Conservation (phyloP, 2,329 filamentous ascomycete genomes). For the Didymella lethalis region DNA sequence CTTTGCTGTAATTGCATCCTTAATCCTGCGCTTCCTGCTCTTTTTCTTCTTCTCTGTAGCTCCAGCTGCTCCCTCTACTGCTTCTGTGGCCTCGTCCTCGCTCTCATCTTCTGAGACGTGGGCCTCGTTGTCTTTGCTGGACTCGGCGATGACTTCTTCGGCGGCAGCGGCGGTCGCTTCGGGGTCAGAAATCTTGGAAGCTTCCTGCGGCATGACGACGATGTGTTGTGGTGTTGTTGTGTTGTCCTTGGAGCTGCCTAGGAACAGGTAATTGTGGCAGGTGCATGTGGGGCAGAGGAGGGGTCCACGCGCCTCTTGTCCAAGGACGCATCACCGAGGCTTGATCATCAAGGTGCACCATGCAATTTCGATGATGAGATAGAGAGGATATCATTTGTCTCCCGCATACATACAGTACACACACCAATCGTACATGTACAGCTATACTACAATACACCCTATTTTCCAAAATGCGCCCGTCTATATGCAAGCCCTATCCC, state of each 20-base stretch:
- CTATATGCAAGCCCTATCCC: slow-evolving; percentile 32
- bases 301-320: slow-evolving; percentile 6
- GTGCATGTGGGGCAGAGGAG: slow-evolving; percentile 16
- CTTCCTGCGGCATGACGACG: slow-evolving; percentile 54
- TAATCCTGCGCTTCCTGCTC: slow-evolving; percentile 70
- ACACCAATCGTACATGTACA: slow-evolving; percentile 32
- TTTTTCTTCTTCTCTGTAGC: slow-evolving; percentile 69
- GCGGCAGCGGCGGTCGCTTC: slow-evolving; percentile 58
- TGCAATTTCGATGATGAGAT: background rate
- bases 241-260: slow-evolving; percentile 15
- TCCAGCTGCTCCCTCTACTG: slow-evolving; percentile 44
- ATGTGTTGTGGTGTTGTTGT: slow-evolving; percentile 20
- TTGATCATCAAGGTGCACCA: slow-evolving; percentile 2
- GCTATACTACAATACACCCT: slow-evolving; percentile 17
- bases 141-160: slow-evolving; percentile 52
- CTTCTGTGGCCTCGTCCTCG: slow-evolving; percentile 43
- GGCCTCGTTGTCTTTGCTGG: slow-evolving; percentile 39
- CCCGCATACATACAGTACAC: slow-evolving; percentile 10
- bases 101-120: slow-evolving; percentile 44
- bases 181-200: slow-evolving; percentile 69
- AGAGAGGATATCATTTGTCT: slow-evolving; percentile 29
- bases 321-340: background rate
- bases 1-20: slow-evolving; percentile 52
- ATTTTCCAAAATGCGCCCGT: slow-evolving; percentile 28
- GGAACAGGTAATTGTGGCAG: slow-evolving; percentile 22